Base-by-base conservation (phyloP, 2,329 filamentous ascomycete genomes). In the Fusarium newnesense region DNA sequence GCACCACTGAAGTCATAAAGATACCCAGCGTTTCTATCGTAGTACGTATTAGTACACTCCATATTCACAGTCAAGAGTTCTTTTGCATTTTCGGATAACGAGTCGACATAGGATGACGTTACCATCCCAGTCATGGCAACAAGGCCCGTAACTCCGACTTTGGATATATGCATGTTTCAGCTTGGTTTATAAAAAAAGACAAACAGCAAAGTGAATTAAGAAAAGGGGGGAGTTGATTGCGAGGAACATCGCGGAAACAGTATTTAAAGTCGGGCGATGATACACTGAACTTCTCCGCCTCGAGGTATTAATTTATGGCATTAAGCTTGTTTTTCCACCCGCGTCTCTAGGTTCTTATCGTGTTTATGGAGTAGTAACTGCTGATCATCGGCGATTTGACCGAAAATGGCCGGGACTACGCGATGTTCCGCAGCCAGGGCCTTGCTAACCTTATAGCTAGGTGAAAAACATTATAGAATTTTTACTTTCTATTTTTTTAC, bases 41-140 rank as follows among this genome's bases (percentile, higher is more conserved):
- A 91, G 65, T 84, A 86, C 5, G 78, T 80, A 72, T 90, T 89
- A 81, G 90, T 82, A 82, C 86, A 87, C 2, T 79, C 71, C 87
- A 90, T 89, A 6, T 58, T 70, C 21, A 74, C 75, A 4, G 67
- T 73, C 8, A 77, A 67, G 9, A 76, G 57, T 9, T 59, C 32
- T 15, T 32, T 63, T 18, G 74, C 59, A 37, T 70, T 68, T 5
- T 49, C 21, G 6, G 72, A 66, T 36, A 76, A 16, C 7, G 56
- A 56, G 18, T 64, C 28, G 18, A 52, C 19, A 28, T 60, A 63
- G 11, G 69, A 53, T 3, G 57, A 26, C 32, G 43, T 21, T 8
- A 60, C 36, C 12, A 52, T 19, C 37, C 30, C 37, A 18, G 47
- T 26, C 36, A 63, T 16, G 47, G 39, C 42, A 9, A 36, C 15